Percentiles rank a stretch among this genome's conserved stretches.
Conservation (phyloP, 73 alveolate species). For the Tetrahymena thermophila region DNA sequence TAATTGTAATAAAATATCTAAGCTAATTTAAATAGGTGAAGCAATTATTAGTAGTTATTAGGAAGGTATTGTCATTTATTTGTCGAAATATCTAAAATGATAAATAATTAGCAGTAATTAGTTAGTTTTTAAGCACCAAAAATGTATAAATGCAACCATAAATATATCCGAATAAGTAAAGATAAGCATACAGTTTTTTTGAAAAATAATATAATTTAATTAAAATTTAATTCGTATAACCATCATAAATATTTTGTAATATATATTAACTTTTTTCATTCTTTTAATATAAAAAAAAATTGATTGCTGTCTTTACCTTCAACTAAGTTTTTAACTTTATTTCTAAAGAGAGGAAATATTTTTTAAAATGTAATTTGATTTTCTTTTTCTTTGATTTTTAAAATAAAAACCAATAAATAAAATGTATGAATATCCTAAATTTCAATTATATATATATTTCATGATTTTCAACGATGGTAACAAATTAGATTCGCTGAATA, state of each 20-base stretch:
- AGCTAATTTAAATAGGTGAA: not conserved
- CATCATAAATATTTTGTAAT: not conserved
- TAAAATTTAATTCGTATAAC: not conserved
- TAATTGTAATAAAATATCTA: not conserved
- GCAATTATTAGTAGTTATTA: not conserved
- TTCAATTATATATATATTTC: not conserved
- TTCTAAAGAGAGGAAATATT: not conserved
- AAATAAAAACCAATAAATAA: not conserved
- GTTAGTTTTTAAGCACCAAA: not conserved
- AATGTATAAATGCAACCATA: not conserved
- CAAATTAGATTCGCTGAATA: no score
- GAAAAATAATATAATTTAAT: not conserved
- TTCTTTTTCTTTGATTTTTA: not conserved
- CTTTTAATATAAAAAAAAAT: not conserved
- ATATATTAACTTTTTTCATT: not conserved
- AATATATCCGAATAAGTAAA: not conserved
- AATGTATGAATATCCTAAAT: not conserved
- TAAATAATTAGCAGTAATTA: not conserved
- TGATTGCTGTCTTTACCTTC: not conserved
- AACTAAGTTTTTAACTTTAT: not conserved
- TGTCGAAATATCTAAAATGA: not conserved
- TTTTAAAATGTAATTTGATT: not conserved
- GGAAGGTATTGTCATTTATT: not conserved
- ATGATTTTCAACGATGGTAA: not conserved
- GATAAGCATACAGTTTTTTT: not conserved